A percentile compares a stretch with the other conserved stretches of the same genome.
phyloP scores from a whole-genome alignment of 2,329 filamentous ascomycete species.

The Torrubiellomyces zombiae region DNA sequence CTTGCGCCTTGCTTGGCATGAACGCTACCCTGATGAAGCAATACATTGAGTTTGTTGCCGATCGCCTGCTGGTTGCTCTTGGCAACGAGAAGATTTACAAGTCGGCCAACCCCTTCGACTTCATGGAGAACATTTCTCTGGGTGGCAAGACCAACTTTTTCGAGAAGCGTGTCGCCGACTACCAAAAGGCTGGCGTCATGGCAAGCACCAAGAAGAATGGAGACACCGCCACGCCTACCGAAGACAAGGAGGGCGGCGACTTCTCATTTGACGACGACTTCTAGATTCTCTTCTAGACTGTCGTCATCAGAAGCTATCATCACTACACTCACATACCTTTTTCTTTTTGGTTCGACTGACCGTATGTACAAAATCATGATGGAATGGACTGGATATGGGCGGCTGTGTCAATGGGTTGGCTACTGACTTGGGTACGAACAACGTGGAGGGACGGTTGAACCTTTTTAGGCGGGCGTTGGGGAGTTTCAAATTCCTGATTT shows the following conservation, averaged over 20 bases:
- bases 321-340: too few relatives aligned
- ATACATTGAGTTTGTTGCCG: slow-evolving; percentile 99
- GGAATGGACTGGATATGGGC: too few relatives aligned
- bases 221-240: slow-evolving; percentile 18
- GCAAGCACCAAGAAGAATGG: slow-evolving; percentile 62
- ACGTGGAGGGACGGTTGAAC: neutral
- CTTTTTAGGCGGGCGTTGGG: slow-evolving; percentile 1
- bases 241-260: slow-evolving; percentile 50
- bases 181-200: slow-evolving; percentile 99
- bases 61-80: slow-evolving; percentile 80
- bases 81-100: slow-evolving; percentile 93
- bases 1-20: slow-evolving; percentile 89
- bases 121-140: slow-evolving; percentile 99
- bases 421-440: too few relatives aligned
- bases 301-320: too few relatives aligned
- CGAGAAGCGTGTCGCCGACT: slow-evolving; percentile 98
- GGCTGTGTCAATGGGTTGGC: too few relatives aligned
- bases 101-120: slow-evolving; percentile 91
- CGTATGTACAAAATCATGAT: too few relatives aligned
- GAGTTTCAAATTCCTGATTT: too few relatives aligned
- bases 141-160: slow-evolving; percentile 99
- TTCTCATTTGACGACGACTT: slow-evolving; percentile 97
- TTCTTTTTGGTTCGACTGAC: slow-evolving; percentile 6
- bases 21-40: slow-evolving; percentile 96
- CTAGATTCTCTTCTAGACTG: slow-evolving; percentile 60